Evolutionary conservation across 345 rosid genomes (phyloP).

Genomic region (Lepidium sativum): DNA sequence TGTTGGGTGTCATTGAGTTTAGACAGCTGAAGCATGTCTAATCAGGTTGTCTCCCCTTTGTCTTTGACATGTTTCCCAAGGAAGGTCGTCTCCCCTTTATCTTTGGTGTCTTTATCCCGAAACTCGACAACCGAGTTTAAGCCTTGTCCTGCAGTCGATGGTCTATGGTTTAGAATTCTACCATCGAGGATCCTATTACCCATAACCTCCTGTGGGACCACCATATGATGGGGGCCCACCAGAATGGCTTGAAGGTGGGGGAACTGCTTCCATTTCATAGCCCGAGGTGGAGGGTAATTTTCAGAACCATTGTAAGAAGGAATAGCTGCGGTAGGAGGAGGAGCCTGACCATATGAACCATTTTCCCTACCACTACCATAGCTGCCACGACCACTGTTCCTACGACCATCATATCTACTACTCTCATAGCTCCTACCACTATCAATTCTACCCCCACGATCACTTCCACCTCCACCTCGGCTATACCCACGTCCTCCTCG

Average conservation of each 20-base stretch:
- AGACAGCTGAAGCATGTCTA: too few relatives aligned
- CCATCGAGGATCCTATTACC: too few relatives aligned
- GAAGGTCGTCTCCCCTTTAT: too few relatives aligned
- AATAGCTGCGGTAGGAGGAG: constrained; percentile 52
- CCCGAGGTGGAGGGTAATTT: constrained; percentile 49
- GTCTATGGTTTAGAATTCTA: too few relatives aligned
- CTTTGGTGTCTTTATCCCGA: too few relatives aligned
- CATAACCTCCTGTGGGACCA: constrained; percentile 54
- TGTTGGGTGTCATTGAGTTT: too few relatives aligned
- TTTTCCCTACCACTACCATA: constrained; percentile 54
- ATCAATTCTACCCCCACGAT: constrained; percentile 47
- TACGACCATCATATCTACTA: constrained; percentile 45
- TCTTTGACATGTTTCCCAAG: too few relatives aligned
- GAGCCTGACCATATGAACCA: constrained; percentile 58
- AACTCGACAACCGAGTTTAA: too few relatives aligned
- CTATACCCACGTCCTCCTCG: constrained; percentile 50
- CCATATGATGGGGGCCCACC: constrained; percentile 92
- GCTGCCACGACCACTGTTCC: constrained; percentile 59
- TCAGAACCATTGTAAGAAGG: constrained; percentile 60
- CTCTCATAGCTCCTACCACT: constrained; percentile 49
- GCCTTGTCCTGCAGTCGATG: too few relatives aligned
- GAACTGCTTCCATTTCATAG: constrained; percentile 69
- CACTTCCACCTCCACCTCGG: constrained; percentile 45
- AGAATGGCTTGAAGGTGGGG: constrained; percentile 78
- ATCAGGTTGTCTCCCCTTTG: too few relatives aligned